Conservation (phyloP, 352 stramenopile genomes). For the Phytophthora melonis region DNA sequence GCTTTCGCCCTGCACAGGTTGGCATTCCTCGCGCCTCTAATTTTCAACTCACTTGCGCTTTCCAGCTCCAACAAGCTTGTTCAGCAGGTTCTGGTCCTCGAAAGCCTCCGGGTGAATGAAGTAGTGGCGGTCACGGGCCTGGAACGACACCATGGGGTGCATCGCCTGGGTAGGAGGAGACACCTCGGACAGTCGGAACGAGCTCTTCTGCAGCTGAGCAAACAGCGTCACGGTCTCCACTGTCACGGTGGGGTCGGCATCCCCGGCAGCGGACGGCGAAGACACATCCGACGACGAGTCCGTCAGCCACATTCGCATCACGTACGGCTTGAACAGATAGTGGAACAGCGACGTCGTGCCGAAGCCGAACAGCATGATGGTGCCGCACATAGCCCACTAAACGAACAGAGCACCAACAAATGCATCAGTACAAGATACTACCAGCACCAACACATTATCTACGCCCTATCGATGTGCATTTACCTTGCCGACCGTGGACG, state of each 20-base stretch:
- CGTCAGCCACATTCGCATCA: slow-evolving; percentile 82
- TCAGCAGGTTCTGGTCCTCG: slow-evolving; percentile 62
- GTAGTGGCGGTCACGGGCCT: slow-evolving; percentile 68
- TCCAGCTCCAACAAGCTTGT: slow-evolving; percentile 47
- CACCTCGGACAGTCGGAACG: slow-evolving; percentile 74
- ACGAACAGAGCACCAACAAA: slow-evolving; percentile 9
- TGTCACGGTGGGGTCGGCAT: slow-evolving; percentile 52
- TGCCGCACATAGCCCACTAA: slow-evolving; percentile 89
- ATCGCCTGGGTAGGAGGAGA: slow-evolving; percentile 63
- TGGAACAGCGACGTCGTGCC: slow-evolving; percentile 88
- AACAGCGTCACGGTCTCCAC: slow-evolving; percentile 82
- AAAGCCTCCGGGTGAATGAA: slow-evolving; percentile 87
- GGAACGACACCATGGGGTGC: slow-evolving; percentile 89
- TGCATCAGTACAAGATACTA: slow-evolving; percentile 4
- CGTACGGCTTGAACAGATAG: slow-evolving; percentile 88
- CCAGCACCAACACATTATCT: neutral
- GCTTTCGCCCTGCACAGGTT: neutral
- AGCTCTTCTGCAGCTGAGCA: slow-evolving; percentile 55
- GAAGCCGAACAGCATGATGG: slow-evolving; percentile 88
- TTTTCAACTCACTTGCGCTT: slow-evolving; percentile 26
- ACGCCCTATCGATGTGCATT: neutral
- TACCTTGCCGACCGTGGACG: slow-evolving; percentile 80
- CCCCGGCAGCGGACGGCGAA: neutral
- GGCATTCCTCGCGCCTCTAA: neutral
- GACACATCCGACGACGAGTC: slow-evolving; percentile 8